phyloP scores from a whole-genome alignment of 2,329 filamentous ascomycete genomes.

The Alternaria sp. region DNA sequence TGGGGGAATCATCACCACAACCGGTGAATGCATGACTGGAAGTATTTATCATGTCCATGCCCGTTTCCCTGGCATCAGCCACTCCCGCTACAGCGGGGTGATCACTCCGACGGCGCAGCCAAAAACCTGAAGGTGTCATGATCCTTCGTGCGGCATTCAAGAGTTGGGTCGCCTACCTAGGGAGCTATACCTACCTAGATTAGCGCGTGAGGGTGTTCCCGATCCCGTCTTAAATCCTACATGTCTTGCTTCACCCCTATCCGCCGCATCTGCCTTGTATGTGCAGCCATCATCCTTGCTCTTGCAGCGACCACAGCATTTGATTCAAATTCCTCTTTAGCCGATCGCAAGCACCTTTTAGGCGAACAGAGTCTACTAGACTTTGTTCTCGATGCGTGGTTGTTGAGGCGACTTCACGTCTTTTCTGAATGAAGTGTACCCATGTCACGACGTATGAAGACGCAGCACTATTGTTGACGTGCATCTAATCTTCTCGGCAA shows the following conservation, averaged over 20 bases:
- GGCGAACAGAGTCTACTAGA: background rate
- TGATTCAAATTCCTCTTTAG: background rate
- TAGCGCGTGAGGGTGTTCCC: slow-evolving; percentile 1
- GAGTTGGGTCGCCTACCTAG: background rate
- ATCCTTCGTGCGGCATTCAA: background rate
- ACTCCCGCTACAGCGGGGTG: slow-evolving; percentile 1
- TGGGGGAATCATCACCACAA: background rate
- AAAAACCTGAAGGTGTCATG: background rate
- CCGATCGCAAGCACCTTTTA: background rate
- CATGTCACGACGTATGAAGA: background rate
- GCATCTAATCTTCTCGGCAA: background rate
- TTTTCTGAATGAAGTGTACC: background rate
- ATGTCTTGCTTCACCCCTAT: background rate
- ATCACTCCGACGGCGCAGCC: background rate
- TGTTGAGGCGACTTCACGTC: background rate
- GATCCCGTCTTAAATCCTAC: background rate
- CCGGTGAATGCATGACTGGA: background rate
- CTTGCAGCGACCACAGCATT: background rate
- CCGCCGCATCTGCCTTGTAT: background rate
- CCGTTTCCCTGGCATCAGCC: background rate
- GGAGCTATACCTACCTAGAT: background rate
- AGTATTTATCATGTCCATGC: background rate
- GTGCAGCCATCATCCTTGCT: background rate
- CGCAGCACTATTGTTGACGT: background rate
- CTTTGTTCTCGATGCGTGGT: background rate